These are phyloP conservation scores for Larix kaempferi DNA, from an alignment of 75 land plant species.

Conservation along the genomic window DNA sequence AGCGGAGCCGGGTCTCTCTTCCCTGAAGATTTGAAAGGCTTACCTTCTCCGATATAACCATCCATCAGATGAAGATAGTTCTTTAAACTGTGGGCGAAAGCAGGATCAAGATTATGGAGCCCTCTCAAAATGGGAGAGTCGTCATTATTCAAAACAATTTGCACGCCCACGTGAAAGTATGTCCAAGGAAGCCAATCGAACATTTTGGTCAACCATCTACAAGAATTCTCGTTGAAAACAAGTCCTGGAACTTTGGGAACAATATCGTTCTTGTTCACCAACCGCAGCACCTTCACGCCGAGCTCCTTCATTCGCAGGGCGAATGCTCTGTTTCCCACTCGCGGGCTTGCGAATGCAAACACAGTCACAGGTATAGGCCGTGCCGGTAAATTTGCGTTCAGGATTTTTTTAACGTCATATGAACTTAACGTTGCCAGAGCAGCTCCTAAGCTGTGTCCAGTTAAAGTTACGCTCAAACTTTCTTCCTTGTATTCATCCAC, in stretches of 20 bases:
- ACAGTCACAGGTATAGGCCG: conserved; percentile 14
- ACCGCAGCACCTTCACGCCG: conserved; percentile 23
- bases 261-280: conserved; percentile 18
- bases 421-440: conserved; percentile 28
- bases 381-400: no score
- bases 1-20: no score
- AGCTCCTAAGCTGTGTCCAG: conserved; percentile 44
- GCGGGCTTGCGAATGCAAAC: conserved; percentile 22
- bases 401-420: conserved; percentile 14
- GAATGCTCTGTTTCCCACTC: conserved; percentile 26
- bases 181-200: background rate
- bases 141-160: no score
- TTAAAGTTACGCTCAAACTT: conserved; percentile 25
- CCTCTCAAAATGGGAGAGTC: no score
- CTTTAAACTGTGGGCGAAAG: no score
- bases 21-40: no score
- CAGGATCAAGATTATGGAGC: no score
- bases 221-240: conserved; percentile 7
- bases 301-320: conserved; percentile 9
- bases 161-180: conserved; percentile 22
- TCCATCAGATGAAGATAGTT: no score
- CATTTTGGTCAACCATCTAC: background rate
- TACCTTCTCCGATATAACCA: no score
- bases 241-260: conserved; percentile 33
- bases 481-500: conserved; percentile 1